These are phyloP conservation scores for Pythium dissimile DNA, from an alignment of 352 stramenopile species.

Conservation along the genomic window DNA sequence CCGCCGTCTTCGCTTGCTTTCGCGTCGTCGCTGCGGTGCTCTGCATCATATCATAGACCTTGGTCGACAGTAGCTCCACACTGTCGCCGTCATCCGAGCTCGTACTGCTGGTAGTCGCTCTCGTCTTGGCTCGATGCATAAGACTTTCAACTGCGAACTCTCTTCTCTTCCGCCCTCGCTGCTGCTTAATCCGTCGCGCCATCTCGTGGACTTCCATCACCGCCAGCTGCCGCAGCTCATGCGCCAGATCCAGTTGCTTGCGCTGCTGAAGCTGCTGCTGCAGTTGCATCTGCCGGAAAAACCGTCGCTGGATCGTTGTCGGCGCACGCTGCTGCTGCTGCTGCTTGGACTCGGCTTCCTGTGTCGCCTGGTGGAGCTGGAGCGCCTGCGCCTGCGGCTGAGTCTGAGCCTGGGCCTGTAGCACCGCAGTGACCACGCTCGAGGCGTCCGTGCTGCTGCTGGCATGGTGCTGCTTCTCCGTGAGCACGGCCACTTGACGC, in stretches of 20 bases:
- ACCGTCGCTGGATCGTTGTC: conserved; percentile 11
- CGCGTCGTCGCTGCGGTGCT: no score
- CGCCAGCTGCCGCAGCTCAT: conserved; percentile 33
- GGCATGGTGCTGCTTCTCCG: conserved; percentile 26
- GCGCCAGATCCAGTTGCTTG: conserved; percentile 32
- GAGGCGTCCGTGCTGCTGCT: conserved; percentile 3
- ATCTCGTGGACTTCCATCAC: conserved; percentile 37
- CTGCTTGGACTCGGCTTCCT: conserved; percentile 10
- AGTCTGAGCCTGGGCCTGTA: conserved; percentile 12
- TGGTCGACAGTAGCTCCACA: no score
- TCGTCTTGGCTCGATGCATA: no score
- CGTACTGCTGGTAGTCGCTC: background rate
- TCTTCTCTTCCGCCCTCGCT: no score
- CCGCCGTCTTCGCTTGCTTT: no score
- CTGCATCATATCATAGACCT: no score
- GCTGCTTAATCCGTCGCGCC: background rate
- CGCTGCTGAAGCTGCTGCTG: conserved; percentile 26
- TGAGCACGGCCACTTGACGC: conserved; percentile 28
- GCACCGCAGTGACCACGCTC: conserved; percentile 12
- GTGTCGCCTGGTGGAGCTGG: conserved; percentile 4
- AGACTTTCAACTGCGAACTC: no score
- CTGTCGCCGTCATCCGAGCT: no score
- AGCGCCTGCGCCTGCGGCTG: conserved; percentile 7
- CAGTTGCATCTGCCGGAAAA: conserved; percentile 20
- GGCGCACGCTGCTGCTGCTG: conserved; percentile 5